Evolutionary conservation across 192 early-diverging fungal species (phyloP).

Genomic region (Chytriomyces hyalinus): DNA sequence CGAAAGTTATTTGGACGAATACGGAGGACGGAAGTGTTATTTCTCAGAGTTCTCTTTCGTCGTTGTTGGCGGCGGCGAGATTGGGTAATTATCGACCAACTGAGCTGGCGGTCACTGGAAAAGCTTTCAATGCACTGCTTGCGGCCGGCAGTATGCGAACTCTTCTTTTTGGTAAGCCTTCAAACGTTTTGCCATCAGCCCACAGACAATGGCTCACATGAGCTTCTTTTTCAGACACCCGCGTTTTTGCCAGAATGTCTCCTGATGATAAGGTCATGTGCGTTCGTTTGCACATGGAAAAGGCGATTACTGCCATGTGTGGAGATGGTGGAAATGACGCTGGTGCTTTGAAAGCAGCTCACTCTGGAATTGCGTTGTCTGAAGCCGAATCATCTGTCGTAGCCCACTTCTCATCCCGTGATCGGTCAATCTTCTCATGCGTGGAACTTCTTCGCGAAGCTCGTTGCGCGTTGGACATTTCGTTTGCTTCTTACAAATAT

Average conservation of each 20-base stretch:
- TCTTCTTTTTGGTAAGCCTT: slow-evolving; percentile 53
- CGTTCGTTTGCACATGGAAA: slow-evolving; percentile 79
- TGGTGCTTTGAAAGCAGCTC: slow-evolving; percentile 79
- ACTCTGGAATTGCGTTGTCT: slow-evolving; percentile 81
- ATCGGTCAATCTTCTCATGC: slow-evolving; percentile 67
- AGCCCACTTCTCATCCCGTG: slow-evolving; percentile 76
- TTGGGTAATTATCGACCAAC: slow-evolving; percentile 39
- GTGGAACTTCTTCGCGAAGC: slow-evolving; percentile 77
- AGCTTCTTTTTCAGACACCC: slow-evolving; percentile 52
- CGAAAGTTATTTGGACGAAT: slow-evolving; percentile 36
- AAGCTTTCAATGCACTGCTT: slow-evolving; percentile 66
- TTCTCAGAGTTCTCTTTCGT: not conserved
- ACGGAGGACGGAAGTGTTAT: slow-evolving; percentile 22
- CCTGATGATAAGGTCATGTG: slow-evolving; percentile 77
- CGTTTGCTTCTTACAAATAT: slow-evolving; percentile 79
- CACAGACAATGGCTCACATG: not conserved
- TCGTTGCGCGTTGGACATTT: slow-evolving; percentile 74
- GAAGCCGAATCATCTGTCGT: slow-evolving; percentile 84
- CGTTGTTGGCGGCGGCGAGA: slow-evolving; percentile 8
- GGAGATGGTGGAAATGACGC: slow-evolving; percentile 89
- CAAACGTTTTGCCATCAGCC: not conserved
- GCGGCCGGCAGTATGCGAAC: slow-evolving; percentile 49
- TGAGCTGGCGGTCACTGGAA: slow-evolving; percentile 76
- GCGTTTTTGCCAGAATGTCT: slow-evolving; percentile 81
- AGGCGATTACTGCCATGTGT: slow-evolving; percentile 81